Base-by-base conservation (phyloP, 2,329 filamentous ascomycete species). In the Fusarium lyarnte region DNA sequence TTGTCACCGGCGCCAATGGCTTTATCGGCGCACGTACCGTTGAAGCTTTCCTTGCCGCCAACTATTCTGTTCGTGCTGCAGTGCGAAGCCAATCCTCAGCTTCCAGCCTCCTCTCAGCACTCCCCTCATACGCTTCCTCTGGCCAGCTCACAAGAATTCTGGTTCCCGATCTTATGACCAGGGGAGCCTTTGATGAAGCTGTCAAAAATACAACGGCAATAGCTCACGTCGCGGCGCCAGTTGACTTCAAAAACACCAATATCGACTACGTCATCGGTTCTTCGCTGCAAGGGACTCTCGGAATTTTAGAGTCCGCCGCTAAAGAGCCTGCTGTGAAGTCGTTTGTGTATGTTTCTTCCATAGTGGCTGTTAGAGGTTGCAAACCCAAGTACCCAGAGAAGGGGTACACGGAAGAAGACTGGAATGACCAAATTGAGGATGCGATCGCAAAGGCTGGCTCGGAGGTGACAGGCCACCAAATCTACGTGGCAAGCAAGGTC, bases 1-100 rank as follows among this genome's bases (percentile, higher is more conserved):
- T 69, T 7, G 63, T 69, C 33, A 69, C 66, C 1, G 66, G 66
- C 14, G 66, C 63, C 2, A 69, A 69, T 55, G 66, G 66, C 10
- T 69, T 69, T 23, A 69, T 69, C 12, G 66, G 66, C 2, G 66
- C 63, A 8, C 66, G 57, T 2, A 69, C 63, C 0, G 63, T 68
- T 27, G 63, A 68, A 29, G 66, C 66, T 3, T 69, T 69, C 49
- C 64, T 69, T 8, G 11, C 19, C 19, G 47, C 49, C 13, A 62
- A 41, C 21, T 69, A 69, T 23, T 51, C 33, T 8, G 64, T 69
- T 8, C 66, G 66, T 0, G 66, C 63, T 4, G 57, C 49, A 8
- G 63, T 69, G 4, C 57, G 66, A 55, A 63, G 38, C 19, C 42
- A 63, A 19, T 55, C 42, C 1, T 68, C 63, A 38, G 66, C 66